Evolutionary conservation across 148 eudicot genomes (phyloP), one percentile per base, ranked within the genome.

Genomic region (Fallopia convolvulus): DNA sequence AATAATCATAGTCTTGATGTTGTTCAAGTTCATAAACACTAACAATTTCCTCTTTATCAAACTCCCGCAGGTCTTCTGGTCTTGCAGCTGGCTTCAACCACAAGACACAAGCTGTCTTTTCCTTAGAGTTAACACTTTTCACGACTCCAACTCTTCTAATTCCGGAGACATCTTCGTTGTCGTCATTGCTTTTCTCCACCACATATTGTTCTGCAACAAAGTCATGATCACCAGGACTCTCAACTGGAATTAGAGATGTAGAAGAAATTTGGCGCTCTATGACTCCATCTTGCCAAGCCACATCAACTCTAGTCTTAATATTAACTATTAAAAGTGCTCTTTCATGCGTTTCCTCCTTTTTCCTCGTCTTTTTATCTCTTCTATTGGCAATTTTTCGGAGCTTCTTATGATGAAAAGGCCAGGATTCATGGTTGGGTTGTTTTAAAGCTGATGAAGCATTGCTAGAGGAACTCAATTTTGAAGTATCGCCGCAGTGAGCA

Each of bases 1-100:
- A 96, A 77, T 96, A 96, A 75, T 96, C 98, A 87, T 84, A 93
- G 83, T 96, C 98, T 78, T 93, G 99, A 77, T 96, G 97, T 56
- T 89, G 93, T 83, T 96, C 98, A 58, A 96, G 90, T 87, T 93
- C 98, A 89, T 96, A 96, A 41, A 96, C 99, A 83, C 99, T 96
- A 41, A 93, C 99, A 65, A 93, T 80, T 82, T 96, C 99, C 83
- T 91, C 97, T 78, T 89, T 88, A 41, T 90, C 93, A 78, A 96
- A 96, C 82, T 88, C 97, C 50, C 89, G 85, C 26, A 85, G 89
- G 79, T 91, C 99, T 85, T 96, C 99, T 12, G 97, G 93, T 72
- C 92, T 91, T 17, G 82, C 65, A 85, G 87, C 94, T 46, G 85
- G 89, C 84, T 91, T 96, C 76, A 96, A 84, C 99, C 98, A 96